Evolutionary conservation across 768 basidiomycete genomes (phyloP).

Genomic region (Sistotremastrum suecicum): DNA sequence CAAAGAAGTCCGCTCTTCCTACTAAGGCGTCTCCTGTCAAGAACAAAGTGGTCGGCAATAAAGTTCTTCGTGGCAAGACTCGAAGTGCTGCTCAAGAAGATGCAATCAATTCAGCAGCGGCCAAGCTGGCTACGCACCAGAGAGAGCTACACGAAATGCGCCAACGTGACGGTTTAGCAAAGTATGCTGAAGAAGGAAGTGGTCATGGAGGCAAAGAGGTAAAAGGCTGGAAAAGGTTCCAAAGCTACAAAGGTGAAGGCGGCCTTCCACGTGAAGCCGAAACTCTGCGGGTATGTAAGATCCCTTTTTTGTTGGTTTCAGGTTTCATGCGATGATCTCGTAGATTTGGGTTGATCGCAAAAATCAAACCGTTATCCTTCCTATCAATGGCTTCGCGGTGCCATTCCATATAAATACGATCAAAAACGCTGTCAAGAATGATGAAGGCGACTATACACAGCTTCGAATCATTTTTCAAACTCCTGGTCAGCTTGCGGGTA

Average conservation of each 20-base stretch:
- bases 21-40: slow-evolving; percentile 40
- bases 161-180: slow-evolving; percentile 68
- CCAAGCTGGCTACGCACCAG: slow-evolving; percentile 82
- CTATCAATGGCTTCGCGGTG: slow-evolving; percentile 89
- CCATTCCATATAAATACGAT: slow-evolving; percentile 98
- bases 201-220: slow-evolving; percentile 69
- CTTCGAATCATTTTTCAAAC: slow-evolving; percentile 97
- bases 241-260: slow-evolving; percentile 91
- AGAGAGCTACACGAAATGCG: slow-evolving; percentile 60
- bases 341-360: slow-evolving; percentile 90
- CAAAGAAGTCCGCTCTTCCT: slow-evolving; percentile 40
- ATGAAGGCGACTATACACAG: slow-evolving; percentile 90
- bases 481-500: slow-evolving; percentile 91
- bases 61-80: slow-evolving; percentile 83
- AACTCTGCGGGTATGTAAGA: slow-evolving; percentile 49
- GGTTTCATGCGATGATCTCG: background rate
- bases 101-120: slow-evolving; percentile 58
- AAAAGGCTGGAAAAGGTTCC: slow-evolving; percentile 91
- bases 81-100: slow-evolving; percentile 81
- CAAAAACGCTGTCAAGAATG: slow-evolving; percentile 94
- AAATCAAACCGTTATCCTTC: slow-evolving; percentile 77
- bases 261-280: slow-evolving; percentile 80
- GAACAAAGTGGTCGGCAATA: slow-evolving; percentile 64
- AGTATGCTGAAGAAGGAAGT: slow-evolving; percentile 71
- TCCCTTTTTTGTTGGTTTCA: background rate